Conservation (phyloP, 164 flowering plant genomes). For the Liquidambar formosana region DNA sequence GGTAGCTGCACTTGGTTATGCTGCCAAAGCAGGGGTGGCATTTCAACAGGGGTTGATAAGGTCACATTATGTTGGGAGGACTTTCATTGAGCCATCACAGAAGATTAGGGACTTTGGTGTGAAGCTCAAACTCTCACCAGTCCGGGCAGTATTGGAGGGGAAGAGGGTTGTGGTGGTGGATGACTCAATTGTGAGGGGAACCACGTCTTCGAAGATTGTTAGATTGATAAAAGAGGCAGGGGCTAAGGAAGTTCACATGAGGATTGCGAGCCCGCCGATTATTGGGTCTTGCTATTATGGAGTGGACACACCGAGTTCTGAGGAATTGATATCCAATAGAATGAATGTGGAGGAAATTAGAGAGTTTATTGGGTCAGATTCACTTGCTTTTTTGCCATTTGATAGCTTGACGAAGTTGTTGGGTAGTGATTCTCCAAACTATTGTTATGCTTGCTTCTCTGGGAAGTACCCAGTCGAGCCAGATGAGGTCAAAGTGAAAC, state of each 20-base stretch:
- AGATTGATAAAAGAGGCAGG: conserved; percentile 85
- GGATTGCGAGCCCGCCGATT: conserved; percentile 92
- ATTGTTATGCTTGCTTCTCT: conserved; percentile 89
- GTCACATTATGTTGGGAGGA: conserved; percentile 89
- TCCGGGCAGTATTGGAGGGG: conserved; percentile 71
- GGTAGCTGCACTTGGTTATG: conserved; percentile 90
- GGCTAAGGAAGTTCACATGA: conserved; percentile 93
- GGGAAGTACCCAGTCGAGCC: conserved; percentile 80
- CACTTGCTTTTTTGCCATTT: conserved; percentile 72
- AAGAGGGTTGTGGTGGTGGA: conserved; percentile 95
- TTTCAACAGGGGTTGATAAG: conserved; percentile 80
- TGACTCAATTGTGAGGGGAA: conserved; percentile 93
- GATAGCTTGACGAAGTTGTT: conserved; percentile 59
- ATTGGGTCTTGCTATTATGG: conserved; percentile 88
- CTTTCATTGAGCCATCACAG: conserved; percentile 90
- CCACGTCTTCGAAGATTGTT: conserved; percentile 86
- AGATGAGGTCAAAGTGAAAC: conserved; percentile 58
- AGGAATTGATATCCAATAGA: conserved; percentile 79
- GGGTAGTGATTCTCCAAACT: conserved; percentile 48
- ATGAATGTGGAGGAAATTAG: conserved; percentile 75
- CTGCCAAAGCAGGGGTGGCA: too few species aligned
- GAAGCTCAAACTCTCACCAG: conserved; percentile 84
- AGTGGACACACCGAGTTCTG: conserved; percentile 79
- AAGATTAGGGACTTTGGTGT: conserved; percentile 89
- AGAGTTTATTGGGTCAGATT: conserved; percentile 70